These are phyloP conservation scores for Papiliotrema nemorosa DNA, from an alignment of 1,284 basidiomycete species.

Conservation along the genomic window DNA sequence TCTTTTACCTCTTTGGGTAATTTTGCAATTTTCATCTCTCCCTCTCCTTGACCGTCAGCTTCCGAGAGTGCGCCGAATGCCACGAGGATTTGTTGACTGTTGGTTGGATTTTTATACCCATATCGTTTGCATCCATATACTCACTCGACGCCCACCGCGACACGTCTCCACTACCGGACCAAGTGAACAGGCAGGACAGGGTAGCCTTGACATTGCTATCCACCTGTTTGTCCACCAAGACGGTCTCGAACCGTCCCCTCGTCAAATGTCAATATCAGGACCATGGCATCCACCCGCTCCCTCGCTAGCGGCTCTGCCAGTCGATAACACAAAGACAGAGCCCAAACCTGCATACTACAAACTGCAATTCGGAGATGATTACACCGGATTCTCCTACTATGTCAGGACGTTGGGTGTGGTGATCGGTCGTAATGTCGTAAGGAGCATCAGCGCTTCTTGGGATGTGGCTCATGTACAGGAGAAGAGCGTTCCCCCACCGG, in stretches of 20 bases:
- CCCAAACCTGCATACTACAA: constrained; percentile 50
- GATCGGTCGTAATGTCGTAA: constrained; percentile 44
- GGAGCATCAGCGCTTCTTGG: background rate
- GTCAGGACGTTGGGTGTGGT: constrained; percentile 46
- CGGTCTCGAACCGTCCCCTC: background rate
- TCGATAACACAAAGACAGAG: constrained; percentile 46
- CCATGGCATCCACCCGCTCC: constrained; percentile 39
- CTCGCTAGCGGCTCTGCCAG: constrained; percentile 42
- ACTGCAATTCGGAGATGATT: constrained; percentile 48
- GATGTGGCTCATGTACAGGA: background rate
- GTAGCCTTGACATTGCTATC: too few species aligned
- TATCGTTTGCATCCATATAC: too few species aligned
- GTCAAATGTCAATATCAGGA: background rate
- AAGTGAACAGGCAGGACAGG: too few species aligned
- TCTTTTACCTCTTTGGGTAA: too few species aligned
- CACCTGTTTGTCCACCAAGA: too few species aligned
- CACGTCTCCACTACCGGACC: too few species aligned
- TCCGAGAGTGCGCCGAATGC: too few species aligned
- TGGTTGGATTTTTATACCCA: too few species aligned
- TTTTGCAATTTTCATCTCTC: too few species aligned
- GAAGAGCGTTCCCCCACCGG: background rate
- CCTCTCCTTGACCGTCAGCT: too few species aligned
- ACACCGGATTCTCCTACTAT: constrained; percentile 50
- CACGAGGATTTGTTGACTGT: too few species aligned
- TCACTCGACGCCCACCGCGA: too few species aligned